Base-by-base conservation (phyloP, 2,329 filamentous ascomycete genomes). In the Phaeosphaeria sp. region DNA sequence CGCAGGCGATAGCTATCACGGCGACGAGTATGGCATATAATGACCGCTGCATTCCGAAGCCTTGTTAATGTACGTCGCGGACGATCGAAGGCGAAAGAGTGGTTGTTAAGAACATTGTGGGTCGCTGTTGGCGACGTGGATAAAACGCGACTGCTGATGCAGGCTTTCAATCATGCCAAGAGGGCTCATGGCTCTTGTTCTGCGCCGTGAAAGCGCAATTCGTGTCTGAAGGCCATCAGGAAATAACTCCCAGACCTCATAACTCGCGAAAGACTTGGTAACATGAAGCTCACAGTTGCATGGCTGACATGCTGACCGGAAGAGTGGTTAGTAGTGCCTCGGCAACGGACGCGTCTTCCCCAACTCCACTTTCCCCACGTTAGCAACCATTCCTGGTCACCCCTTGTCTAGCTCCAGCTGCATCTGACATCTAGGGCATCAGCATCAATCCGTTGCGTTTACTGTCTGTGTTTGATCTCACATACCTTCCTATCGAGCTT, bases 141-240 rank as follows among this genome's bases (percentile, higher is more conserved):
- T 44, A 25, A 23, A 21, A 30, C 15, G 43, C 22, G 27, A 50
- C 27, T 54, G 42, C 41, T 33, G 22, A 47, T 17, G 30, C 20
- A 17, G 30, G 46, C 43, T 21, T 39, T 48, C 44, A 23, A 43
- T 49, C 55, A 30, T 54, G 55, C 55, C 51, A 54, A 54, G 55
- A 5, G 25, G 25, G 18, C 11, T 20, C 51, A 46, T 52, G n/a
- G 15, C 25, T 53, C 18, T 22, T 41, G 48, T 27, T 52, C 25
- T 1, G 6, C 23, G 17, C 39, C 20, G 27, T 17, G 52, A 6
- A n/a, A 7, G 6, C 46, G 17, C 30, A 25, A 23, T 11, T 18
- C 5, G 5, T 33, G n/a, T n/a, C 41, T 11, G 21, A 4, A 22
- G 1, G 13, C 20, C 23, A 15, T 36, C 18, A 6, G 18, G 10